Evolutionary conservation across 139 green algal genomes (phyloP).

Genomic region (Micractinium sp.): DNA sequence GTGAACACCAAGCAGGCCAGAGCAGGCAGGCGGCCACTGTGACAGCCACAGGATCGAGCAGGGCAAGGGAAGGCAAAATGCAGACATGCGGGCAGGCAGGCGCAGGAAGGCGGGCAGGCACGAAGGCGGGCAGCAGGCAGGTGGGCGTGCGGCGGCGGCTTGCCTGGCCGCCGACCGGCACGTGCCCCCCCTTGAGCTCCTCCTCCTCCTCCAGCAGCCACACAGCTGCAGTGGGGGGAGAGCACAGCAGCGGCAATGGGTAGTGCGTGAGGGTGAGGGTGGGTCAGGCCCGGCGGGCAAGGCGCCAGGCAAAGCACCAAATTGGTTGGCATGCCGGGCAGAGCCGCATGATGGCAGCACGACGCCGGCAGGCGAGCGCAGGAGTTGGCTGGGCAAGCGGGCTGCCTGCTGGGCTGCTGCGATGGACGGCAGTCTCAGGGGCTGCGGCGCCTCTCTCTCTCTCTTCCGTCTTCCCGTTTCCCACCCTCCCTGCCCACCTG

Average conservation of each 20-base stretch:
- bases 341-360: not conserved
- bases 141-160: constrained; percentile 39
- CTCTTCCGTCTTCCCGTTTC: too few relatives aligned
- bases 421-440: too few relatives aligned
- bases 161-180: constrained; percentile 54
- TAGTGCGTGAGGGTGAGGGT: too few relatives aligned
- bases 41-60: too few relatives aligned
- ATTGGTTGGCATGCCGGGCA: too few relatives aligned
- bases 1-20: not conserved
- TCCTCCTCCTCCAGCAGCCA: constrained; percentile 78
- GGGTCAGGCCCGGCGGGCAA: too few relatives aligned
- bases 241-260: not conserved
- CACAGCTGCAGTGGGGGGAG: constrained; percentile 50
- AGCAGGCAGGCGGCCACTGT: too few relatives aligned
- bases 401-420: not conserved
- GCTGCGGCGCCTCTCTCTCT: too few relatives aligned
- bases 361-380: not conserved
- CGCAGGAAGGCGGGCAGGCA: too few relatives aligned
- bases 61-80: too few relatives aligned
- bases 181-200: constrained; percentile 61
- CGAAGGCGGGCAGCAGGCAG: not conserved
- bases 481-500: constrained; percentile 22
- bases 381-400: not conserved
- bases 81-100: too few relatives aligned
- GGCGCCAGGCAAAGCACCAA: too few relatives aligned